Evolutionary conservation across 164 flowering plant species (phyloP), one percentile per base, ranked within the genome.

Genomic region (Aristolochia contorta): DNA sequence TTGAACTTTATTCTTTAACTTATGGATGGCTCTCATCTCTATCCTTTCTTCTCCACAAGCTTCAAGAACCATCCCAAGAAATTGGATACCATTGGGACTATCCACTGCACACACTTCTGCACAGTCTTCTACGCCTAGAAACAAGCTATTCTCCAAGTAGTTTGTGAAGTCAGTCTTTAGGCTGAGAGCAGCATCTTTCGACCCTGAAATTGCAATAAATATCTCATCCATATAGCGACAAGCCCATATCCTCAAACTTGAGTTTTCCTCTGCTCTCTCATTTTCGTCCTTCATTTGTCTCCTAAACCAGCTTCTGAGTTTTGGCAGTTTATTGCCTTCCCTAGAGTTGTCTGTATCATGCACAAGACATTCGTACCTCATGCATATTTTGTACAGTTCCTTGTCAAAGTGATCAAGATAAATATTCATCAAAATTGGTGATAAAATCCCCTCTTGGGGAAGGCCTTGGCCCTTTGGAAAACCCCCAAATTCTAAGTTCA

Each of bases 391-490:
- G 61, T 69, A 77, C 41, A 93, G 61, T 63, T 90, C 92, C 21
- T 63, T 72, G 65, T 93, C 97, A 69, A 93, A 82, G 30, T 70
- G 77, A 62, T 79, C 88, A 65, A 93, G 92, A 75, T 86, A 93
- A 53, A 93, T 76, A 68, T 93, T 90, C 77, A 84, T 83, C 63
- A 93, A 70, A 59, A 90, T 81, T 58, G 97, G 92, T n/a, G 89
- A 83, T 62, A 93, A 65, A 1, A 81, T 75, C 45, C 97, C 98
- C 68, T 93, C 98, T 68, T 93, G 98, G 19, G 98, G 97, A 64
- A 93, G 92, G 48, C 98, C 98, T 46, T 87, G 92, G 57, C 96
- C 98, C 75, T 93, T 93, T 9, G 89, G 80, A 67, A 80, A 93
- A 25, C 87, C 87, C 45, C 98, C 97, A 70, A 93, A 93, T 75